Evolutionary conservation across 139 green algal species (phyloP).

Genomic region (Marvania coccoides): DNA sequence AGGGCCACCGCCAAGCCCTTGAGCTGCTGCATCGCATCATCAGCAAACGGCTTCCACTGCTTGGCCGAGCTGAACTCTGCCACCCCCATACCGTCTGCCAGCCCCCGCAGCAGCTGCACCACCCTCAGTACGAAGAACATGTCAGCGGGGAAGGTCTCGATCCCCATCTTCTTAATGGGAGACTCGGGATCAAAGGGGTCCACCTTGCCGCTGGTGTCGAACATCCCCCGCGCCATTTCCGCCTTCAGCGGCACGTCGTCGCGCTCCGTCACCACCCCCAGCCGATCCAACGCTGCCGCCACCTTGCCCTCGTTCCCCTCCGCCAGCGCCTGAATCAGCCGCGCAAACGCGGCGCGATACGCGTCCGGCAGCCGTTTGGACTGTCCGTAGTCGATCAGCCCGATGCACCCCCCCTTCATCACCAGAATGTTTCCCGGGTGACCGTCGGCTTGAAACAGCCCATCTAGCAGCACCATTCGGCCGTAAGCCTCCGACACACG

Average conservation of each 20-base stretch:
- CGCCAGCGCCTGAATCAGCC: conserved; percentile 66
- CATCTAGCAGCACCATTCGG: conserved; percentile 84
- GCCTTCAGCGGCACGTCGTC: conserved; percentile 37
- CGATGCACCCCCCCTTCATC: conserved; percentile 62
- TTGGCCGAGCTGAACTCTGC: conserved; percentile 58
- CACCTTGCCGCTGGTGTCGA: conserved; percentile 84
- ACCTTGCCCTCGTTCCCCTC: conserved; percentile 26
- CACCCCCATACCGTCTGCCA: conserved; percentile 76
- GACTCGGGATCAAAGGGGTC: conserved; percentile 78
- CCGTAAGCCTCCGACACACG: conserved; percentile 83
- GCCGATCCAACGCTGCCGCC: conserved; percentile 21
- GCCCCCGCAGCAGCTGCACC: conserved; percentile 74
- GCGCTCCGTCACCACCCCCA: conserved; percentile 64
- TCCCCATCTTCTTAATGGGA: conserved; percentile 73
- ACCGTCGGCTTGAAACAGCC: conserved; percentile 75
- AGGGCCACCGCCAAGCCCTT: background rate
- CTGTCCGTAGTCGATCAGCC: conserved; percentile 93
- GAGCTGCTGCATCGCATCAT: conserved; percentile 32
- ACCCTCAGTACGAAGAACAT: conserved; percentile 95
- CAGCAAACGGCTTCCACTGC: conserved; percentile 69
- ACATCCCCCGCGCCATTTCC: conserved; percentile 87
- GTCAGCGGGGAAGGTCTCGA: conserved; percentile 86
- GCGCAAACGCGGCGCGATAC: conserved; percentile 58
- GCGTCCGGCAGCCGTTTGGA: conserved; percentile 76
- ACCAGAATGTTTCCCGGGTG: conserved; percentile 84